Evolutionary conservation across 1,284 basidiomycete genomes (phyloP).

Genomic region (Filobasidium uniguttulatum): DNA sequence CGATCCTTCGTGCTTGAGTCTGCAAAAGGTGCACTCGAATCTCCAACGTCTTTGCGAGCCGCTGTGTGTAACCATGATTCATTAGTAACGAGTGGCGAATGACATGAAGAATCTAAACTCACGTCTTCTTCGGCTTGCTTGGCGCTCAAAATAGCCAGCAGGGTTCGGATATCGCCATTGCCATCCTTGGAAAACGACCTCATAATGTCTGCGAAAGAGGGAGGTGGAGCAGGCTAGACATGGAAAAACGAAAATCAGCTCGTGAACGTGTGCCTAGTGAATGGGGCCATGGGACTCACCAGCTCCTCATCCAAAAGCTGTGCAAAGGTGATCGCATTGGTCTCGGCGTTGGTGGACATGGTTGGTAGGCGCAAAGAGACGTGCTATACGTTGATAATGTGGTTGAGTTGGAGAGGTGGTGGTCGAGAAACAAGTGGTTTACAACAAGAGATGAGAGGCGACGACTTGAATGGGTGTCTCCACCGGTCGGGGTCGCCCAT

Average conservation of each 20-base stretch:
- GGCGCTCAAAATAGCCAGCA: constrained; percentile 72
- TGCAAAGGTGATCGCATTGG: constrained; percentile 4
- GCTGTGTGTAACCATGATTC: neutral
- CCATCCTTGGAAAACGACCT: constrained; percentile 66
- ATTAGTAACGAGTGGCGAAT: neutral
- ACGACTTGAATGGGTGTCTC: too few species aligned
- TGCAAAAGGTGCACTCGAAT: constrained; percentile 11
- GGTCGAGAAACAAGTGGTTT: too few species aligned
- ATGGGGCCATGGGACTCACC: neutral
- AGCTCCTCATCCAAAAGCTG: constrained; percentile 10
- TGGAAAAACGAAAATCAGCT: neutral
- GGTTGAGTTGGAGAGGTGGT: too few species aligned
- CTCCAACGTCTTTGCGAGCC: constrained; percentile 11
- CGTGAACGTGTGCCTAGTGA: too few species aligned
- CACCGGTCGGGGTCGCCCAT: too few species aligned
- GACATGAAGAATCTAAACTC: constrained; percentile 16
- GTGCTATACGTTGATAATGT: too few species aligned
- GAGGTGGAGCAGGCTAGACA: constrained; percentile 40
- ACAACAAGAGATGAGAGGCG: too few species aligned
- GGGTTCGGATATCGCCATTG: constrained; percentile 76
- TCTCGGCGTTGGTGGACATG: neutral
- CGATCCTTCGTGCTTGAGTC: constrained; percentile 12
- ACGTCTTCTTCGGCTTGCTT: constrained; percentile 81
- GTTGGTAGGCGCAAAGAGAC: neutral
- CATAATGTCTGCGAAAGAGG: constrained; percentile 66